phyloP scores from a whole-genome alignment of 305 asterid species.

The Solanum hybrid region DNA sequence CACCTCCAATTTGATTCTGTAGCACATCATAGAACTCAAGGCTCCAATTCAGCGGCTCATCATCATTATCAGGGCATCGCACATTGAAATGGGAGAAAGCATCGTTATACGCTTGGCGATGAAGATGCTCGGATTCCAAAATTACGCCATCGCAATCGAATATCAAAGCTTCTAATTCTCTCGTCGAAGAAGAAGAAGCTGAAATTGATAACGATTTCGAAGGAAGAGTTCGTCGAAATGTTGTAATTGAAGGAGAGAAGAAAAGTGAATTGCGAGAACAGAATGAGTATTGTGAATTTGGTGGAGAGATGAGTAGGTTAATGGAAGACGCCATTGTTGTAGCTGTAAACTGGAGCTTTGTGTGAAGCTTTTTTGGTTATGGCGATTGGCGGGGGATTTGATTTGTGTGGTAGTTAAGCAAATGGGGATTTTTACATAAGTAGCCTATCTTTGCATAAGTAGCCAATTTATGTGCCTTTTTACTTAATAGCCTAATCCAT shows the following conservation, averaged over 20 bases:
- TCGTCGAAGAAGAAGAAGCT: neutral
- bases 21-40: slow-evolving; percentile 66
- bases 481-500: neutral
- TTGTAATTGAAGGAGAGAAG: neutral
- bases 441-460: neutral
- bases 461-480: neutral
- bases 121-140: slow-evolving; percentile 88
- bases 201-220: slow-evolving; percentile 17
- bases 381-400: slow-evolving; percentile 8
- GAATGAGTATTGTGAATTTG: neutral
- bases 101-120: slow-evolving; percentile 93
- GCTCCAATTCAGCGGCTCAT: slow-evolving; percentile 57
- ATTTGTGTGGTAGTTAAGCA: neutral
- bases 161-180: slow-evolving; percentile 60
- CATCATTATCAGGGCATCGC: slow-evolving; percentile 42
- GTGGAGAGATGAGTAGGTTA: slow-evolving; percentile 11
- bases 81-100: slow-evolving; percentile 78
- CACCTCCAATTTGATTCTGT: slow-evolving; percentile 85
- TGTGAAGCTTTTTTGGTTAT: neutral
- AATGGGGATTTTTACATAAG: neutral
- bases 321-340: slow-evolving; percentile 6
- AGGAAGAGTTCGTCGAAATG: neutral
- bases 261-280: neutral
- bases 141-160: slow-evolving; percentile 94
- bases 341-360: neutral